Conservation (phyloP, 805 yeast genomes). For the Groenewaldozyma salmanticensis region DNA sequence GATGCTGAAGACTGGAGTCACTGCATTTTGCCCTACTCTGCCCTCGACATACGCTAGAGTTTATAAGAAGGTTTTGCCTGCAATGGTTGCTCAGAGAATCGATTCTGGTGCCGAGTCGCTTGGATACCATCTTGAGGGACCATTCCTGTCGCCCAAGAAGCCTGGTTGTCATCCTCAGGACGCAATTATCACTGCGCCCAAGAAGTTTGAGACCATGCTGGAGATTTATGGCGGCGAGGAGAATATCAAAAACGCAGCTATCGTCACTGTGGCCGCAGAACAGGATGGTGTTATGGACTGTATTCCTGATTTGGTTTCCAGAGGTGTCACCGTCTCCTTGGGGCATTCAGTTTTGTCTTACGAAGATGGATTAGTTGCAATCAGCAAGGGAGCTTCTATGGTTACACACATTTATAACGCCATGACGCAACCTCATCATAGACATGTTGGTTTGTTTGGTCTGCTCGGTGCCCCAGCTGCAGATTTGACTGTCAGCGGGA, state of each 20-base stretch:
- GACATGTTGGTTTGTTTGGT: slow-evolving; percentile 50
- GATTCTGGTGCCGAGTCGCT: slow-evolving; percentile 24
- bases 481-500: slow-evolving; percentile 10
- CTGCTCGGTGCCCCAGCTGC: slow-evolving; percentile 29
- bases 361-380: slow-evolving; percentile 32
- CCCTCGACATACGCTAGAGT: slow-evolving; percentile 43
- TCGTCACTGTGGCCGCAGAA: slow-evolving; percentile 46
- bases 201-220: slow-evolving; percentile 21
- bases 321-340: slow-evolving; percentile 34
- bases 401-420: slow-evolving; percentile 54
- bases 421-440: slow-evolving; percentile 50
- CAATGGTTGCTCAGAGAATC: slow-evolving; percentile 30
- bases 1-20: slow-evolving; percentile 43
- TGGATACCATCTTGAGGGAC: slow-evolving; percentile 56
- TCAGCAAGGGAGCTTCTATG: slow-evolving; percentile 47
- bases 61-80: slow-evolving; percentile 39
- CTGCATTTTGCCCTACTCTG: slow-evolving; percentile 47
- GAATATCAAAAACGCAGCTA: slow-evolving; percentile 27
- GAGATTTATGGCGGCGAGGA: slow-evolving; percentile 35
- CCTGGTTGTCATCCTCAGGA: slow-evolving; percentile 46
- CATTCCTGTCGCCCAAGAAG: slow-evolving; percentile 40
- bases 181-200: slow-evolving; percentile 36
- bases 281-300: slow-evolving; percentile 36
- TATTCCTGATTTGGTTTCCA: slow-evolving; percentile 30
- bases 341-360: slow-evolving; percentile 38